Evolutionary conservation across 768 basidiomycete species (phyloP), one percentile per base, ranked within the genome.

Genomic region (Tylopilus felleus): DNA sequence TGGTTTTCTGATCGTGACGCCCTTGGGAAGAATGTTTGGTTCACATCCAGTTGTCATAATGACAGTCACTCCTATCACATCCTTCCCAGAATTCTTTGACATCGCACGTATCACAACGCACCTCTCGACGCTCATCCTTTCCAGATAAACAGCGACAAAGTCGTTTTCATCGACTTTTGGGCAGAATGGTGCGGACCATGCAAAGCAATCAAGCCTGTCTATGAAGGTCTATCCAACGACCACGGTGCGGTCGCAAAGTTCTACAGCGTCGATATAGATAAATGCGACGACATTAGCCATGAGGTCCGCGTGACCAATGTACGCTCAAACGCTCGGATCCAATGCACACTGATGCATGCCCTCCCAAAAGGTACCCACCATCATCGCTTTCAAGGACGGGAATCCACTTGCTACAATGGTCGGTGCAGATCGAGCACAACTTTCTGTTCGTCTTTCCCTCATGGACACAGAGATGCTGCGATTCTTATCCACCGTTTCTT

Each of bases 191-290:
- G 56, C 19, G 36, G 36, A 38, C n/a, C 36, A n/a, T 38, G 36
- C 36, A 38, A 38, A n/a, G 36, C 36, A 8, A 38, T 38, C n/a
- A 59, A 28, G 22, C 56, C 56, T 8, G 5, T 35, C 17, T 57
- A 52, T 12, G 38, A 59, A 8, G 6, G n/a, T 10, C 22, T 59
- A 16, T 39, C 56, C 25, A 16, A 25, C 38, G 57, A 33, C 35
- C 42, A 59, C 27, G 42, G 13, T 9, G 29, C 36, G 5, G 36
- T 39, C 14, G 42, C 57, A 25, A 33, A 33, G 3, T 57, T 45
- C 10, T 59, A 38, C 36, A 38, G 36, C 36, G 36, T 38, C n/a
- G n/a, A 38, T 9, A 59, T 53, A 19, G 87, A 88, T 60, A 73
- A 71, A 4, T 29, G 50, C 3, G 58, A 56, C 1, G n/a, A 55